Conservation (phyloP, 169 alveolate species). For the Condylostoma magnum region DNA sequence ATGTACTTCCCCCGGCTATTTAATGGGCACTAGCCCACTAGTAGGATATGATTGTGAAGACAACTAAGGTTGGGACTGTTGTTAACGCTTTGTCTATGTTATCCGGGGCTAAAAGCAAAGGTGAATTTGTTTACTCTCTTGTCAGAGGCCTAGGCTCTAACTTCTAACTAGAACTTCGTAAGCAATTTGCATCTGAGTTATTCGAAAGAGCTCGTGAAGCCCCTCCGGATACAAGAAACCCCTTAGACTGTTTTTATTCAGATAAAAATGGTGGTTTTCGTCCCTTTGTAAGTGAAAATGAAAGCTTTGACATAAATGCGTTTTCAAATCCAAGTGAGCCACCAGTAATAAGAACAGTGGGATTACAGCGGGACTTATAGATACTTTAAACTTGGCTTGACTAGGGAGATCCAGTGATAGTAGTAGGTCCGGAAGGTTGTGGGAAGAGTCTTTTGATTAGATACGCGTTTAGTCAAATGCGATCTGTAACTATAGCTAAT, state of each 20-base stretch:
- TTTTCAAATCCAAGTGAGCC: slow-evolving; percentile 62
- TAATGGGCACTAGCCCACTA: slow-evolving; percentile 56
- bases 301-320: slow-evolving; percentile 55
- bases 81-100: slow-evolving; percentile 73
- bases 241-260: slow-evolving; percentile 46
- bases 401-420: slow-evolving; percentile 71
- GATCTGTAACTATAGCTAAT: slow-evolving; percentile 94
- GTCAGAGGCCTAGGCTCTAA: slow-evolving; percentile 86
- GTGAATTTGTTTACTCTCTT: slow-evolving; percentile 75
- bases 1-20: slow-evolving; percentile 67
- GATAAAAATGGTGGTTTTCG: slow-evolving; percentile 35
- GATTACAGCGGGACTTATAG: slow-evolving; percentile 67
- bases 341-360: slow-evolving; percentile 74
- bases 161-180: slow-evolving; percentile 61
- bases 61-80: slow-evolving; percentile 82
- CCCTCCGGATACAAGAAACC: slow-evolving; percentile 75
- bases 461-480: slow-evolving; percentile 87
- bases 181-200: slow-evolving; percentile 66
- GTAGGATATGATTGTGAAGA: slow-evolving; percentile 71
- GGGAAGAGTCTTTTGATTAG: slow-evolving; percentile 90
- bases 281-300: slow-evolving; percentile 45
- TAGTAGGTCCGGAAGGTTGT: slow-evolving; percentile 94
- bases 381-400: slow-evolving; percentile 70
- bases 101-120: slow-evolving; percentile 49
- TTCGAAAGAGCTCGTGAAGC: slow-evolving; percentile 72